Percentiles rank a stretch among this genome's conserved stretches.
phyloP scores from a whole-genome alignment of 148 eudicot genomes.

The Vaccinium myrtillus region DNA sequence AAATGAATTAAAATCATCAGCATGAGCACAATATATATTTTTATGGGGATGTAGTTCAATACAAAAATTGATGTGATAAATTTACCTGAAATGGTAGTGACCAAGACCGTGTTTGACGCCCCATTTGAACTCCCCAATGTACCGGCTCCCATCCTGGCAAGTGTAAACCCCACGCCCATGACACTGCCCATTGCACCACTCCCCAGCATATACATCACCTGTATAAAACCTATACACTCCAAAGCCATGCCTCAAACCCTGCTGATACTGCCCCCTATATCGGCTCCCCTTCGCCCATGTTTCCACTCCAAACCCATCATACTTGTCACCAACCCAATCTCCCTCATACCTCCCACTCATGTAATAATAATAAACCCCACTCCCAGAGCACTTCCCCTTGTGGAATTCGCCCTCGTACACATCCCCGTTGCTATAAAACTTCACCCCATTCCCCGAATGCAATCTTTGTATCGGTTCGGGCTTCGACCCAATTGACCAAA shows the following conservation, averaged over 20 bases:
- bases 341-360: constrained; percentile 36
- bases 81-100: constrained; percentile 29
- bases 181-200: constrained; percentile 35
- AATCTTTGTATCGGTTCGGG: constrained; percentile 17
- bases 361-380: constrained; percentile 30
- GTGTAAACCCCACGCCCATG: constrained; percentile 32
- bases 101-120: constrained; percentile 34
- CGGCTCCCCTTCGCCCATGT: constrained; percentile 37
- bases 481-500: constrained; percentile 41
- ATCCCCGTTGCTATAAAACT: constrained; percentile 30
- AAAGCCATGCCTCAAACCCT: constrained; percentile 32
- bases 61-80: background rate
- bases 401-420: constrained; percentile 33
- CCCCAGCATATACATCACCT: constrained; percentile 35
- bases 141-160: constrained; percentile 28
- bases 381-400: constrained; percentile 31
- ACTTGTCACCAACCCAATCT: constrained; percentile 29
- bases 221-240: constrained; percentile 34
- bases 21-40: background rate
- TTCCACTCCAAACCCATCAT: constrained; percentile 30
- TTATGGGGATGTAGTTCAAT: background rate
- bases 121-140: constrained; percentile 26
- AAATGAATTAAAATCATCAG: background rate
- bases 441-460: constrained; percentile 26
- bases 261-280: constrained; percentile 28